Base-by-base conservation (phyloP, 2,329 filamentous ascomycete genomes). In the Alternaria sp. region DNA sequence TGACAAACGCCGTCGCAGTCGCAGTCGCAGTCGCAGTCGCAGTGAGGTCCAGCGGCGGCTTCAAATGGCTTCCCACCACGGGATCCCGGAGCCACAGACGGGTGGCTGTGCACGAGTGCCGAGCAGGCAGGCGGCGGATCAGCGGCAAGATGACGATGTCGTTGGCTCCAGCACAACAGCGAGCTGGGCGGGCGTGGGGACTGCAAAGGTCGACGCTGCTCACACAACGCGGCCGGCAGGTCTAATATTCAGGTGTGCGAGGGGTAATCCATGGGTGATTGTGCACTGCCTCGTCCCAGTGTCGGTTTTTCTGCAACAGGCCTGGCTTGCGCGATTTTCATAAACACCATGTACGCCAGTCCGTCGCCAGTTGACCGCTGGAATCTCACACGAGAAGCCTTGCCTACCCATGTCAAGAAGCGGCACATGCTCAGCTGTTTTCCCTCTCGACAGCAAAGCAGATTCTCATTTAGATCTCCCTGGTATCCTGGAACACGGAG, bases 1-100 rank as follows among this genome's bases (percentile, higher is more conserved):
- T 61, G 42, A 65, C 60, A 62, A 60, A 63, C 54, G 55, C 49
- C 33, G 57, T 41, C 33, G 57, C 13, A 51, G n/a, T n/a, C n/a
- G n/a, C n/a, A n/a, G n/a, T n/a, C 17, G 17, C 17, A 17, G 17
- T 17, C 17, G 17, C 17, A 17, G 17, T 17, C 17, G 17, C 14
- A 17, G 24, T 17, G 21, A 44, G 23, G 34, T 50, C 26, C 41
- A 28, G 48, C 45, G 54, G 10, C 34, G 21, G 10, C 49, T 54
- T 58, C 50, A 48, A 58, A 46, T 54, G 42, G 55, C 42, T 26
- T 26, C 49, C 21, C 14, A 37, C 50, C 37, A 42, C 42, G 55
- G 28, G 37, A n/a, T 39, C 37, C 42, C 28, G 10, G 56, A 34
- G 56, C 56, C 56, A 58, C 56, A 58, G 31, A 2, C 49, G 44